Base-by-base conservation (phyloP, 495 filamentous ascomycete genomes). In the Hamigera avellanea region DNA sequence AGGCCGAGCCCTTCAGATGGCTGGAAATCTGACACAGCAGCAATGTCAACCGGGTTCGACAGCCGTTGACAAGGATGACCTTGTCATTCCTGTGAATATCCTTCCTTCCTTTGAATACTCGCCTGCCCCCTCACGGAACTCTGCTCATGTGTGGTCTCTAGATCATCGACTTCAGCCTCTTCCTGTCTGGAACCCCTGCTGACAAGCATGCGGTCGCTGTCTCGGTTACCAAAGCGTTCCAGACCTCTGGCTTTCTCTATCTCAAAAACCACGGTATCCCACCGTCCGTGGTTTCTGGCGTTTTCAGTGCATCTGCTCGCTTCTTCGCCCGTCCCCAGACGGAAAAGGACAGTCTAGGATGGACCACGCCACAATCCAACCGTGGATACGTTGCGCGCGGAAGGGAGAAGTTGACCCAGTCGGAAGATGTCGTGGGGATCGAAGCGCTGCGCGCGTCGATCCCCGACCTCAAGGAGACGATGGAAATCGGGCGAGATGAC, bases 181-280 rank as follows among this genome's bases (percentile, higher is more conserved):
- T 93, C 57, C 72, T 84, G 19, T 54, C 74, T 29, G 79, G 77
- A 3, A 70, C 69, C 12, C 62, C 75, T 0, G 53, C 72, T 21
- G 66, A 81, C 30, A 83, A 80, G 42, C 63, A 69, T 36, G 49
- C 70, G 31, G 77, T 82, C 5, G 88, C 86, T 2, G 52, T 73
- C 18, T 69, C 78, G 26, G 76, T 95, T 41, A 74, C 87, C 16
- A 47, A 73, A 15, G 88, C 84, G 14, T 94, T 96, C 62, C 80
- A 82, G 39, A 78, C 70, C 7, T 83, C 85, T 3, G 89, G 89
- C 21, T 96, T 95, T 59, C 72, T 95, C 50, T 96, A 95, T 57
- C 74, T 96, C 29, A 82, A 76, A 35, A 76, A 87, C 50, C 80
- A 85, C 48, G 62, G 66, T 13, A 82, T 96, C 37, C 66, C 80